Conservation (phyloP, 2,329 filamentous ascomycete genomes). For the Septoria petroselini region DNA sequence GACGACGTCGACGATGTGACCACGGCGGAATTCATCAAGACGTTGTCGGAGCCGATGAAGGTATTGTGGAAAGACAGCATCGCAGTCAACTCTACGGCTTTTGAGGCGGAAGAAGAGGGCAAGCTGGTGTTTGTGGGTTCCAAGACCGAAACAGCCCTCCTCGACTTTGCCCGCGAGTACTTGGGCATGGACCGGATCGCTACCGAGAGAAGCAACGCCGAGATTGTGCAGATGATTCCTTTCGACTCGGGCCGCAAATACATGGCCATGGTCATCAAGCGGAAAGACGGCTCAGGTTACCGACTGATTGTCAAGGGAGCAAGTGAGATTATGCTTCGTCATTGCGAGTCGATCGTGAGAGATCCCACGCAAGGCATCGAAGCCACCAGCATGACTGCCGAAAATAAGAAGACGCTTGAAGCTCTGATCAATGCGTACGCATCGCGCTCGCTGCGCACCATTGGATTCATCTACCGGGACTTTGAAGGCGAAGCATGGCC, state of each 20-base stretch:
- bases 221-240: constrained; percentile 55
- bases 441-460: constrained; percentile 74
- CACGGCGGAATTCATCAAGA: constrained; percentile 53
- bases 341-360: constrained; percentile 53
- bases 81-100: constrained; percentile 66
- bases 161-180: constrained; percentile 65
- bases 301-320: constrained; percentile 56
- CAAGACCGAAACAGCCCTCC: constrained; percentile 72
- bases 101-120: constrained; percentile 63
- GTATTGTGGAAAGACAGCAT: constrained; percentile 61
- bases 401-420: constrained; percentile 59
- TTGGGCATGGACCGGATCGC: constrained; percentile 62
- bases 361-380: constrained; percentile 59
- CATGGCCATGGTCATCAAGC: constrained; percentile 63
- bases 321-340: constrained; percentile 50
- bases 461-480: constrained; percentile 78
- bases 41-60: constrained; percentile 54
- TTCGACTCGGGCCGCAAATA: constrained; percentile 68
- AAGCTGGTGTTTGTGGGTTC: constrained; percentile 64
- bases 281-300: constrained; percentile 52
- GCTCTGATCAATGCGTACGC: constrained; percentile 74
- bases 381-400: constrained; percentile 52
- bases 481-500: constrained; percentile 71
- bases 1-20: constrained; percentile 49
- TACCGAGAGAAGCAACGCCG: constrained; percentile 61